Evolutionary conservation across 495 filamentous ascomycete species (phyloP).

Genomic region (Extremus antarcticus): DNA sequence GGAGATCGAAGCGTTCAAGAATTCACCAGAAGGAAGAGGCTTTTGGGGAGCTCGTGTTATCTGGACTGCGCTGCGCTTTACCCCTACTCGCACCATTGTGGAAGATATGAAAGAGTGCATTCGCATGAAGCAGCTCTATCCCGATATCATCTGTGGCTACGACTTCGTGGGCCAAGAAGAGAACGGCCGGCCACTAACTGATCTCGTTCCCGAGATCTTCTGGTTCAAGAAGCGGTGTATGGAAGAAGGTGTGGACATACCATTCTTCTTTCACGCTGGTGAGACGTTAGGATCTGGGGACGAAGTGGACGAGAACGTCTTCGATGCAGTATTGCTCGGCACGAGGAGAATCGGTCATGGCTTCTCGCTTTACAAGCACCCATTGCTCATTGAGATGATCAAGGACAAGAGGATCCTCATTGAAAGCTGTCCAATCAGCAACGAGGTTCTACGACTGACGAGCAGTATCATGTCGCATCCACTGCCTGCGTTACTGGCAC

Average conservation of each 20-base stretch:
- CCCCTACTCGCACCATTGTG: conserved; percentile 53
- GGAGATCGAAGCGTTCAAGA: conserved; percentile 66
- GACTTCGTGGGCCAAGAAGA: conserved; percentile 86
- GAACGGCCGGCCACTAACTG: conserved; percentile 57
- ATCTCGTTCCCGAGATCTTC: conserved; percentile 72
- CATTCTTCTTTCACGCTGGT: conserved; percentile 91
- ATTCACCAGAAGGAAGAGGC: conserved; percentile 51
- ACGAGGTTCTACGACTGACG: conserved; percentile 70
- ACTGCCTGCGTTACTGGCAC: conserved; percentile 70
- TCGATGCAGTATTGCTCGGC: conserved; percentile 79
- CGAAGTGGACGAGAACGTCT: conserved; percentile 70
- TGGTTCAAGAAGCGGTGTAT: conserved; percentile 84
- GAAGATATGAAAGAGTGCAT: conserved; percentile 79
- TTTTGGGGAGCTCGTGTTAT: conserved; percentile 88
- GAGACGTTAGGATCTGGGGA: conserved; percentile 71
- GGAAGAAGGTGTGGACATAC: conserved; percentile 70
- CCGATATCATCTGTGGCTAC: conserved; percentile 72
- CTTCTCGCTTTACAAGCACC: conserved; percentile 82
- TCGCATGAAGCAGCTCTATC: conserved; percentile 62
- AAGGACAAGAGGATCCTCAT: conserved; percentile 79
- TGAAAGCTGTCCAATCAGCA: conserved; percentile 79
- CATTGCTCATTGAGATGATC: conserved; percentile 73
- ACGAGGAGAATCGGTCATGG: conserved; percentile 83
- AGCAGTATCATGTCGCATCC: conserved; percentile 67
- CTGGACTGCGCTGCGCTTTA: conserved; percentile 62